These are phyloP conservation scores for Puccinellia tenuiflora DNA, from an alignment of 176 grass and related monocot genomes.

Conservation along the genomic window DNA sequence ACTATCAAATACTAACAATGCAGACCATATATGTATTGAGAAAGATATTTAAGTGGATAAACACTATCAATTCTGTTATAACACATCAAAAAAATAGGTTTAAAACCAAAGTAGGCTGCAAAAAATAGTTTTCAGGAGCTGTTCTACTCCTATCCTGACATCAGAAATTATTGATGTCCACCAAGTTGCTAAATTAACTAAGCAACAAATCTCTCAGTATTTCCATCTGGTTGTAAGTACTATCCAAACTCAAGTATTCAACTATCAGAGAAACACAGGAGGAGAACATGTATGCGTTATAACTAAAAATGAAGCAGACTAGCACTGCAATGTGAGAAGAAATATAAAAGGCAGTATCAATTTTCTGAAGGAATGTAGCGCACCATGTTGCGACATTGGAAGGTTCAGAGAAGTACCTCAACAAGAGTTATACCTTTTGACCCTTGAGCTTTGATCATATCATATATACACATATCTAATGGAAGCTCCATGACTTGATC, in stretches of 20 bases:
- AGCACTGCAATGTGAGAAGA: conserved; percentile 5
- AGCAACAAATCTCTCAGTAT: not conserved
- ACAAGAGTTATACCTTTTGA: conserved; percentile 78
- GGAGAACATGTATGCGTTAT: not conserved
- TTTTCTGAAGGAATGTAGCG: not conserved
- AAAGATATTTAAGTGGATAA: not conserved
- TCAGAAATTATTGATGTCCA: not conserved
- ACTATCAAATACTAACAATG: not conserved
- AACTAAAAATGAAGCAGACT: conserved; percentile 20
- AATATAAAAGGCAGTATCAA: not conserved
- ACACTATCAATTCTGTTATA: not conserved
- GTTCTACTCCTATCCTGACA: not conserved
- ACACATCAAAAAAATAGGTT: not conserved
- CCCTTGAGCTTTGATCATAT: conserved; percentile 80
- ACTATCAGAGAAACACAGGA: conserved; percentile 2
- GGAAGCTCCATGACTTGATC: conserved; percentile 87
- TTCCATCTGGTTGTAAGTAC: not conserved
- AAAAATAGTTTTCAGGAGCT: not conserved
- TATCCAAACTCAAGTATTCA: conserved; percentile 13
- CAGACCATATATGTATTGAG: not conserved
- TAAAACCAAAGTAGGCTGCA: not conserved
- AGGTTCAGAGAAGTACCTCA: conserved; percentile 59
- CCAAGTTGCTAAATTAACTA: conserved; percentile 6
- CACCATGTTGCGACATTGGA: not conserved
- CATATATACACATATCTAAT: conserved; percentile 73